These are phyloP conservation scores for Coemansia furcata DNA, from an alignment of 192 early-diverging fungal species.

Conservation along the genomic window DNA sequence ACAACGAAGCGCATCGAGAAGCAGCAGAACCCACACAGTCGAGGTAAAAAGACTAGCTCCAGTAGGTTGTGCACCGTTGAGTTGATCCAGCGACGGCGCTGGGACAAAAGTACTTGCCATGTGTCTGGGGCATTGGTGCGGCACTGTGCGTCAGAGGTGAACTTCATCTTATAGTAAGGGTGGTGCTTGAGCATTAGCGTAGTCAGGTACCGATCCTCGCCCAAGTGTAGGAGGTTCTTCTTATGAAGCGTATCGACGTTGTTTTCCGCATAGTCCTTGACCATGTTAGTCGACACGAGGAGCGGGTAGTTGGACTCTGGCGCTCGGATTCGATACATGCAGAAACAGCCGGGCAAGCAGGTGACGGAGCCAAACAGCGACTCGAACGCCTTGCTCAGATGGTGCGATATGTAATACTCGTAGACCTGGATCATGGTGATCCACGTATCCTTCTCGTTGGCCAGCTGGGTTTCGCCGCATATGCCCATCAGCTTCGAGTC, in stretches of 20 bases:
- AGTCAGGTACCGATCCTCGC: constrained; percentile 98
- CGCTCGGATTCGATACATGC: constrained; percentile 97
- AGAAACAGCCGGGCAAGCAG: constrained; percentile 99
- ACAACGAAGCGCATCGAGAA: constrained; percentile 99
- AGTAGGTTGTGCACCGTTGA: constrained; percentile 98
- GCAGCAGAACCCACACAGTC: constrained; percentile 97
- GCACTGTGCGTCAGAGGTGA: constrained; percentile 94
- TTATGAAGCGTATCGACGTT: constrained; percentile 96
- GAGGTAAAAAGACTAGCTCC: constrained; percentile 89
- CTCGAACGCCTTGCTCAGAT: constrained; percentile 96
- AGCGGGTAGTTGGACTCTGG: constrained; percentile 90
- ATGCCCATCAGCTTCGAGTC: constrained; percentile 93
- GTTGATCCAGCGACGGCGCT: constrained; percentile 99
- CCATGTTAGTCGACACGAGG: constrained; percentile 80
- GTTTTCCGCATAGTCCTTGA: constrained; percentile 93
- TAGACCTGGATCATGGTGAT: constrained; percentile 99
- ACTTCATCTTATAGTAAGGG: constrained; percentile 93
- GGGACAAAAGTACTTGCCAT: constrained; percentile 94
- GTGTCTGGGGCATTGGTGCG: constrained; percentile 94
- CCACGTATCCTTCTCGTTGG: constrained; percentile 94
- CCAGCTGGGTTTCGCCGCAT: constrained; percentile 94
- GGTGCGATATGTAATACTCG: constrained; percentile 98
- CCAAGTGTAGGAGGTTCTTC: constrained; percentile 97
- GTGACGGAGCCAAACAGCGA: constrained; percentile 97
- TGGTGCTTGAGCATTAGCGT: constrained; percentile 98